Evolutionary conservation across 179 eudicot genomes (phyloP).

Genomic region (Heliamphora pulchella): DNA sequence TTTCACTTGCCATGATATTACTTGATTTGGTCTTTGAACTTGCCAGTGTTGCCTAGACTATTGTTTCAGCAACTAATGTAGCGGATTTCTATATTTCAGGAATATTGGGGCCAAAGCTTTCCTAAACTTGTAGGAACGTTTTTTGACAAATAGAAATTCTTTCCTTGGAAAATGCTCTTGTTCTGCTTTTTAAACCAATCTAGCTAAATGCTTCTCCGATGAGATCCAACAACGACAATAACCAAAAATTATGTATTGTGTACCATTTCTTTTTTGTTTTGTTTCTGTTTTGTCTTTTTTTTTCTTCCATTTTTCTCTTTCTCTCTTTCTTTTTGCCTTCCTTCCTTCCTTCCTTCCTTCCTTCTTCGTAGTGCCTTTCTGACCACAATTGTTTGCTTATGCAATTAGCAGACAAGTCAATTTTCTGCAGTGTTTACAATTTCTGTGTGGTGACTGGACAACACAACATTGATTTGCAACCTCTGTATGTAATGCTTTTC

Average conservation of each 20-base stretch:
- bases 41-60: neutral
- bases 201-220: neutral
- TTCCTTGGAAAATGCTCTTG: neutral
- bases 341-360: neutral
- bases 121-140: neutral
- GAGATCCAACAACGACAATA: neutral
- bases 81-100: neutral
- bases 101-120: neutral
- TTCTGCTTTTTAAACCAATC: constrained; percentile 2
- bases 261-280: no score
- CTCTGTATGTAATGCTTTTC: neutral
- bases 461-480: neutral
- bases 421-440: neutral
- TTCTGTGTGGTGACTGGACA: neutral
- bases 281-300: neutral
- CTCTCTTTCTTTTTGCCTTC: neutral
- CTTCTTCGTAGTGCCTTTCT: neutral
- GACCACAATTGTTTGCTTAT: neutral
- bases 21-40: neutral
- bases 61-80: neutral
- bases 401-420: neutral
- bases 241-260: no score
- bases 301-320: neutral
- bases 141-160: neutral
- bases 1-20: neutral